phyloP scores from a whole-genome alignment of 225 moss, liverwort and hornwort genomes.

The Ulota crispa region DNA sequence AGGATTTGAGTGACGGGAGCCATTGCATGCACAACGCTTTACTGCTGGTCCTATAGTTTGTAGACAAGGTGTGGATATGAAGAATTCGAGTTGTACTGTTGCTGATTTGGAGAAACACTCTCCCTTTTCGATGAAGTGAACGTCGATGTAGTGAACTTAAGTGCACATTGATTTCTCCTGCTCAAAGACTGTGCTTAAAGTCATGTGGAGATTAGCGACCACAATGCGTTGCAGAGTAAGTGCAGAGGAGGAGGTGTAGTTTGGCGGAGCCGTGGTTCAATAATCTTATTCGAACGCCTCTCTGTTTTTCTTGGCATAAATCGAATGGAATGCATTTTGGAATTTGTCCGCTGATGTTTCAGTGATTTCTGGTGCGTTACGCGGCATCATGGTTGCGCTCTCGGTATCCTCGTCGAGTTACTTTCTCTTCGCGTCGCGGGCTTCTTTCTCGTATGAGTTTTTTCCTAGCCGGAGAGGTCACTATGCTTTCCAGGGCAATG shows the following conservation, averaged over 20 bases:
- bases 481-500: conserved; percentile 12
- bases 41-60: not conserved
- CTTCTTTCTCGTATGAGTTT: not conserved
- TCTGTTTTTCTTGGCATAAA: conserved; percentile 18
- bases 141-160: not conserved
- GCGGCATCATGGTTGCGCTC: conserved; percentile 35
- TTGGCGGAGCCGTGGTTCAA: not conserved
- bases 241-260: not conserved
- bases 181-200: not conserved
- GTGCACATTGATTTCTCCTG: not conserved
- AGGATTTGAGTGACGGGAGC: not conserved
- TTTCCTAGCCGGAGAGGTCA: not conserved
- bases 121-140: not conserved
- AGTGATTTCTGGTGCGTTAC: not conserved
- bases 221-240: not conserved
- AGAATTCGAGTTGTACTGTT: not conserved
- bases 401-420: conserved; percentile 21
- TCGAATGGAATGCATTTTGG: conserved; percentile 3
- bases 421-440: conserved; percentile 28
- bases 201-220: not conserved
- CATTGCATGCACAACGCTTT: not conserved
- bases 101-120: not conserved
- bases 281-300: not conserved
- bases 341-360: not conserved
- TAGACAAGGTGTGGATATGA: not conserved